Conservation (phyloP, 2,329 filamentous ascomycete species). For the Scedosporium aurantiacum region DNA sequence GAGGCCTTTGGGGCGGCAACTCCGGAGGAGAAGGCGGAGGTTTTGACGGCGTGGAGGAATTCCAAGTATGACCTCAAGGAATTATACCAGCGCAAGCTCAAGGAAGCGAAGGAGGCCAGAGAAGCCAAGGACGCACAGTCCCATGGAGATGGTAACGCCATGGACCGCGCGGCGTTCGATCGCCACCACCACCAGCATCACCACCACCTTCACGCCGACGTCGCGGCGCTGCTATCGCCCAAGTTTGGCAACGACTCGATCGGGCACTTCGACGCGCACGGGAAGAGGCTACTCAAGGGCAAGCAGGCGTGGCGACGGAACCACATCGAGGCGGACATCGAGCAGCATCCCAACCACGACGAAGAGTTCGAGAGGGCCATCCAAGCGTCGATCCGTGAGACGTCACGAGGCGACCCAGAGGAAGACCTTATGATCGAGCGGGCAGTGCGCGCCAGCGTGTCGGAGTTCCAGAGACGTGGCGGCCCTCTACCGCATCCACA, state of each 20-base stretch:
- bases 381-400: slow-evolving; percentile 54
- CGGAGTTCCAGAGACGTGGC: slow-evolving; percentile 31
- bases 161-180: background rate
- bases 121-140: slow-evolving; percentile 5
- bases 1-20: slow-evolving; percentile 48
- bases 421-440: slow-evolving; percentile 64
- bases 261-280: slow-evolving; percentile 35
- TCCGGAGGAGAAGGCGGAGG: slow-evolving; percentile 48
- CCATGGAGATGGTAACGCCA: slow-evolving; percentile 6
- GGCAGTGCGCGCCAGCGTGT: slow-evolving; percentile 62
- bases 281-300: slow-evolving; percentile 38
- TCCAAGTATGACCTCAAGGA: slow-evolving; percentile 48
- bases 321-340: slow-evolving; percentile 15
- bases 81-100: slow-evolving; percentile 43
- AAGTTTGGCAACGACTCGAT: slow-evolving; percentile 38
- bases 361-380: slow-evolving; percentile 64
- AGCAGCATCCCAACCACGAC: slow-evolving; percentile 21
- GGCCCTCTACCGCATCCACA: slow-evolving; percentile 10
- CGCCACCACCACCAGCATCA: background rate
- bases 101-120: slow-evolving; percentile 19
- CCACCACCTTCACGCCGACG: slow-evolving; percentile 9
- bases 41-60: slow-evolving; percentile 55
- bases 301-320: slow-evolving; percentile 31
- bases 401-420: slow-evolving; percentile 54
- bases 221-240: slow-evolving; percentile 17